These are phyloP conservation scores for Eutrema heterophyllum DNA, from an alignment of 345 rosid genomes.

Conservation along the genomic window DNA sequence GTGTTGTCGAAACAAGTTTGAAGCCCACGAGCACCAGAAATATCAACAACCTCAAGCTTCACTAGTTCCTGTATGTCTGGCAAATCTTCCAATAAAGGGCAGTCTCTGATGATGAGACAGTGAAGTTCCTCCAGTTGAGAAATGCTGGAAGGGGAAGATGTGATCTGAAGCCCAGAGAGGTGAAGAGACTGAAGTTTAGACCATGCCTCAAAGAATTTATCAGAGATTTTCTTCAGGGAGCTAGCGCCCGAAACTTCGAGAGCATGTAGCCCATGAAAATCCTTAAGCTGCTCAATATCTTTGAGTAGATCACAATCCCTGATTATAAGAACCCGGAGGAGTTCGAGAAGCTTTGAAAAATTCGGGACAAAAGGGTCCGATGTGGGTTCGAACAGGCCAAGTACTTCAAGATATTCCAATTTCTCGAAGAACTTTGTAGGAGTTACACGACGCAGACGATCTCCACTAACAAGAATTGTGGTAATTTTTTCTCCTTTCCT, in stretches of 20 bases:
- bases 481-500: slow-evolving; percentile 16
- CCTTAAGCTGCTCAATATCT: slow-evolving; percentile 3
- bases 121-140: slow-evolving; percentile 29
- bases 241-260: slow-evolving; percentile 61
- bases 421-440: slow-evolving; percentile 22
- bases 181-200: slow-evolving; percentile 44
- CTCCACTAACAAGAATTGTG: slow-evolving; percentile 46
- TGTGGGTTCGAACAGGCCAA: slow-evolving; percentile 40
- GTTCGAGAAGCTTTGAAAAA: not conserved
- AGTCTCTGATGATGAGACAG: slow-evolving; percentile 41
- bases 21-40: slow-evolving; percentile 41
- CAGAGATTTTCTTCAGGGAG: slow-evolving; percentile 25
- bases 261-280: slow-evolving; percentile 30
- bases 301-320: slow-evolving; percentile 42
- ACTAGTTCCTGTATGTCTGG: slow-evolving; percentile 30
- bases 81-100: slow-evolving; percentile 33
- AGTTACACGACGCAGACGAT: slow-evolving; percentile 29
- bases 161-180: slow-evolving; percentile 37
- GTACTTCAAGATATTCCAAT: slow-evolving; percentile 32
- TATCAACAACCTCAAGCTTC: slow-evolving; percentile 48
- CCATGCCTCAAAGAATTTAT: slow-evolving; percentile 26
- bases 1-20: slow-evolving; percentile 22
- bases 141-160: slow-evolving; percentile 32
- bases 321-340: slow-evolving; percentile 45
- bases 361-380: slow-evolving; percentile 11